Evolutionary conservation across 2,329 filamentous ascomycete genomes (phyloP).

Genomic region (Hymenoscyphus fraxineus): DNA sequence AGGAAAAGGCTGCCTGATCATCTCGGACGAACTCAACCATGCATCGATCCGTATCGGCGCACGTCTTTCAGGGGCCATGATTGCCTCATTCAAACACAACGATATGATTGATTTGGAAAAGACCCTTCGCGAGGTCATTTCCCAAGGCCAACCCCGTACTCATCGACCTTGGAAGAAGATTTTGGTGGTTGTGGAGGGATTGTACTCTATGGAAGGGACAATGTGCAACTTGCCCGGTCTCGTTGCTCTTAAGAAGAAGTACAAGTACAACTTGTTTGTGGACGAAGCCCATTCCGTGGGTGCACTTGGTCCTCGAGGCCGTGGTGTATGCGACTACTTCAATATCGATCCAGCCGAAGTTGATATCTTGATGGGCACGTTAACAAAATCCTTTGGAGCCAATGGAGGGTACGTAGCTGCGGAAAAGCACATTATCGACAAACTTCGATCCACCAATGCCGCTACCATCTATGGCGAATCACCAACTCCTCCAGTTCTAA

Average conservation of each 20-base stretch:
- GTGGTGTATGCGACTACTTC: constrained; percentile 97
- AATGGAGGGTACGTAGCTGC: constrained; percentile 95
- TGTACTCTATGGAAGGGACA: constrained; percentile 99
- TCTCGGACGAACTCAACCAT: constrained; percentile 97
- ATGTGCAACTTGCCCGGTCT: constrained; percentile 97
- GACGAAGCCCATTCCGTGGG: constrained; percentile 97
- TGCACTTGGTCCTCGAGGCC: constrained; percentile 80
- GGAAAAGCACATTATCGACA: constrained; percentile 87
- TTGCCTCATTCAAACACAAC: constrained; percentile 96
- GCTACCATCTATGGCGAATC: constrained; percentile 85
- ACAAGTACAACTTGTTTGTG: constrained; percentile 94
- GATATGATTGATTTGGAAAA: constrained; percentile 85
- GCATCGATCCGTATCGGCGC: constrained; percentile 95
- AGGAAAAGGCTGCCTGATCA: constrained; percentile 86
- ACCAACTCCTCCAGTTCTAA: constrained; percentile 80
- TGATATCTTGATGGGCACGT: constrained; percentile 95
- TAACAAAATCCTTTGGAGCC: constrained; percentile 97
- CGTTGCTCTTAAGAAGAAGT: constrained; percentile 82
- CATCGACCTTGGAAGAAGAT: constrained; percentile 99
- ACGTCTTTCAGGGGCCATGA: constrained; percentile 89
- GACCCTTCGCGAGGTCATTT: constrained; percentile 84
- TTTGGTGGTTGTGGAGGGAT: constrained; percentile 87
- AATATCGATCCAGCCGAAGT: constrained; percentile 81
- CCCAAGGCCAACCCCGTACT: constrained; percentile 95
- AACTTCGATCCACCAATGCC: constrained; percentile 80